Base-by-base conservation (phyloP, 345 rosid species). In the Arabis alpina region DNA sequence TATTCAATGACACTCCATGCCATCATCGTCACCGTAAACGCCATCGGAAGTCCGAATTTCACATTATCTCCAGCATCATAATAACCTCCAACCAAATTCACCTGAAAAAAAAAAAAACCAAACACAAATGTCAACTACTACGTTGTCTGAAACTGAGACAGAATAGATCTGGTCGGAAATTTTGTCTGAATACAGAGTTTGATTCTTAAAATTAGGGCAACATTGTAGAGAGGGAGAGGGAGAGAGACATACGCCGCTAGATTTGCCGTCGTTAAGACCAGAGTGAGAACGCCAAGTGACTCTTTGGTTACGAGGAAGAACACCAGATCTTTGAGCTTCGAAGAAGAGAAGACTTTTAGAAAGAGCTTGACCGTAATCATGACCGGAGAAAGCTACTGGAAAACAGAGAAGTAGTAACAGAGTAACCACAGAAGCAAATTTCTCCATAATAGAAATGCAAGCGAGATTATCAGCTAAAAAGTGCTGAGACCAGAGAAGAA, bases 41-140 rank as follows among this genome's bases (percentile, higher is more conserved):
- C 99, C 99, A 94, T 91, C 32, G 99, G 99, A 2, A 94, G 81
- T 2, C 99, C 99, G 65, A 94, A 94, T 85, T 94, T 94, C 77
- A 94, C 99, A 78, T 94, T 94, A 82, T 94, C 99, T 73, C 99
- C 99, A 39, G 99, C 99, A 73, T 95, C 99, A 58, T 95, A 90
- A 80, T 95, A 95, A 37, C 99, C 99, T 66, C 99, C 99, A 0
- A 88, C 93, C 25, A 95, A 87, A 88, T 95, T 93, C 85, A 88
- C 96, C 98, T 95, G 78, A 24, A n/a, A 11, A 30, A 36, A 11
- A 11, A 4, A 56, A 13, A 58, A 25, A 55, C 10, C 56, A 2
- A 9, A 5, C 24, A 55, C 12, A 39, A 48, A 66, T 58, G 73
- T 48, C 54, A 36, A 6, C 16, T 0, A 36, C 40, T 2, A 14